These are phyloP conservation scores for Hortaea werneckii DNA, from an alignment of 2,329 filamentous ascomycete species.

Conservation along the genomic window DNA sequence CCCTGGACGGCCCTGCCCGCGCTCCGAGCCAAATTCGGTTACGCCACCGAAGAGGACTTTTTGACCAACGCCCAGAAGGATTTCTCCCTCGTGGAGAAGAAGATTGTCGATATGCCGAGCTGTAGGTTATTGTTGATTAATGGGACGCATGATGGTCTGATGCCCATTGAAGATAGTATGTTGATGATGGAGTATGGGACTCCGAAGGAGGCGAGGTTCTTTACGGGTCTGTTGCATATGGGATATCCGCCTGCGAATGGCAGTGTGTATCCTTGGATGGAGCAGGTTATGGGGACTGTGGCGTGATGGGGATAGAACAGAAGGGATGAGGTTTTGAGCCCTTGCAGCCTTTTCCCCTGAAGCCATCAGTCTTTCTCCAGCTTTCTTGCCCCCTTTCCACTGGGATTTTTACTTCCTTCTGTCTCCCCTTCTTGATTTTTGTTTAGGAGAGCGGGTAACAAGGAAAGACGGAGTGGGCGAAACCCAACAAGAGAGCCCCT, in stretches of 20 bases:
- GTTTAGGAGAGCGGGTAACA: no score
- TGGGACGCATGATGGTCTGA: conserved; percentile 53
- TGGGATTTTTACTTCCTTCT: no score
- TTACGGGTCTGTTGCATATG: conserved; percentile 54
- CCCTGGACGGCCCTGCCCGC: conserved; percentile 27
- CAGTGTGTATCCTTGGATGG: conserved; percentile 53
- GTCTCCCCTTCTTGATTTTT: no score
- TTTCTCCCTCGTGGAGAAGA: conserved; percentile 53
- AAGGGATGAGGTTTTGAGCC: no score
- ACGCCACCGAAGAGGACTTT: conserved; percentile 46
- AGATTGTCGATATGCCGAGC: conserved; percentile 46
- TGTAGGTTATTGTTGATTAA: conserved; percentile 50
- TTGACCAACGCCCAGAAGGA: conserved; percentile 45
- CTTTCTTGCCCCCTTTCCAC: no score
- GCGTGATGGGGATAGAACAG: neutral
- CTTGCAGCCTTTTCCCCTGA: no score
- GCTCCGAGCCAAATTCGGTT: conserved; percentile 55
- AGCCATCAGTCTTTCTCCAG: no score
- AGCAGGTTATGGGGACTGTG: conserved; percentile 37
- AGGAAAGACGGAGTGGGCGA: no score
- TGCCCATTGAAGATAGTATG: conserved; percentile 59
- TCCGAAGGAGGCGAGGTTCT: conserved; percentile 57
- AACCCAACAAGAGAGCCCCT: no score
- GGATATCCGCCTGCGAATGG: conserved; percentile 53
- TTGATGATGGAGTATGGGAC: conserved; percentile 54